Conservation (phyloP, 805 yeast species). For the Metschnikowia proteae region DNA sequence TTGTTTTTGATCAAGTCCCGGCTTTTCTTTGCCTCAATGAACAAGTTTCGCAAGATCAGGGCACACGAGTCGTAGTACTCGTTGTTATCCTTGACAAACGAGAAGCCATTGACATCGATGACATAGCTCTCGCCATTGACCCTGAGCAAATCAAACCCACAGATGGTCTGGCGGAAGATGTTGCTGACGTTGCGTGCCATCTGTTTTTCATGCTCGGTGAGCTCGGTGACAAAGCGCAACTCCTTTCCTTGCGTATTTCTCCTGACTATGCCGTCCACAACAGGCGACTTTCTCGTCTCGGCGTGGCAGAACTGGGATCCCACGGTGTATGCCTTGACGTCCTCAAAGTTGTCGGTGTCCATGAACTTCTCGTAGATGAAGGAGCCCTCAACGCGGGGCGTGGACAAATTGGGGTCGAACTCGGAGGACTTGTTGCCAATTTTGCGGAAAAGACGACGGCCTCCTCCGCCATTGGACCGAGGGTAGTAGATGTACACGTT, state of each 20-base stretch:
- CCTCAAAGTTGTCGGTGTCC: constrained; percentile 98
- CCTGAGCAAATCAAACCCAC: constrained; percentile 93
- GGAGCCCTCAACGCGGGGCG: constrained; percentile 86
- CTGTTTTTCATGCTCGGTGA: constrained; percentile 66
- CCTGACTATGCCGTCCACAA: constrained; percentile 97
- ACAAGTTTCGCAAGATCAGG: constrained; percentile 67
- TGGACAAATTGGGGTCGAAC: constrained; percentile 73
- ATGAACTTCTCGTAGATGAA: constrained; percentile 90
- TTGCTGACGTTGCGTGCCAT: constrained; percentile 78
- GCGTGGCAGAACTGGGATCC: constrained; percentile 93
- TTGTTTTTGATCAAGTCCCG: constrained; percentile 38
- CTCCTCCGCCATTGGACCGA: constrained; percentile 92
- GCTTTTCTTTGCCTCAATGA: constrained; percentile 49
- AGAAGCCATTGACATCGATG: constrained; percentile 96
- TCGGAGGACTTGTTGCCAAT: constrained; percentile 97
- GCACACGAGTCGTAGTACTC: constrained; percentile 85
- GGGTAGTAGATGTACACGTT: constrained; percentile 92
- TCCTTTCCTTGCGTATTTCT: constrained; percentile 98
- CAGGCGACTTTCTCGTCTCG: constrained; percentile 97
- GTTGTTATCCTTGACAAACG: constrained; percentile 90
- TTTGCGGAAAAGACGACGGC: constrained; percentile 87
- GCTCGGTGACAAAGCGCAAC: constrained; percentile 80
- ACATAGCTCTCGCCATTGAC: constrained; percentile 87
- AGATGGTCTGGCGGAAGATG: constrained; percentile 85
- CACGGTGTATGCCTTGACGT: constrained; percentile 97